Conservation (phyloP, 305 asterid species). For the Ajuga reptans region DNA sequence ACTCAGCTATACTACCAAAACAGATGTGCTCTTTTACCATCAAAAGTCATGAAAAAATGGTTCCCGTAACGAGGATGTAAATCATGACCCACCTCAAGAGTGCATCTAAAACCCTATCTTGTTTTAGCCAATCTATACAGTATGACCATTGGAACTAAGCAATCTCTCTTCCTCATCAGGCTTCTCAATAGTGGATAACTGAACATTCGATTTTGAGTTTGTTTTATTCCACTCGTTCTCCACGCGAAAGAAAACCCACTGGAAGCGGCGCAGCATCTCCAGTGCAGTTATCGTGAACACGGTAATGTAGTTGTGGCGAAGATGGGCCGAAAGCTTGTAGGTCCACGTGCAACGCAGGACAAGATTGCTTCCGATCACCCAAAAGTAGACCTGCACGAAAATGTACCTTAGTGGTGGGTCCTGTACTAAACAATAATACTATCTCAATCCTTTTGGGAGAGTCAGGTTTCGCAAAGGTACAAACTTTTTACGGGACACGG, state of each 20-base stretch:
- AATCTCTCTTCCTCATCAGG: slow-evolving; percentile 65
- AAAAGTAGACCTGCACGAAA: slow-evolving; percentile 60
- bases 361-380: slow-evolving; percentile 91
- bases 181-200: slow-evolving; percentile 41
- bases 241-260: slow-evolving; percentile 95
- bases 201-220: slow-evolving; percentile 48
- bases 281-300: slow-evolving; percentile 68
- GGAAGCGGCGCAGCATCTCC: slow-evolving; percentile 94
- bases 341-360: slow-evolving; percentile 97
- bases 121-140: slow-evolving; percentile 35
- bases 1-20: neutral
- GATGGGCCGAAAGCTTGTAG: slow-evolving; percentile 97
- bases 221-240: slow-evolving; percentile 89
- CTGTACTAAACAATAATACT: too few relatives aligned
- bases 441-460: too few relatives aligned
- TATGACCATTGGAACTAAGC: slow-evolving; percentile 59
- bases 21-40: neutral
- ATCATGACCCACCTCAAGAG: slow-evolving; percentile 18
- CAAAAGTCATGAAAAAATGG: neutral
- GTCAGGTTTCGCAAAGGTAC: too few relatives aligned
- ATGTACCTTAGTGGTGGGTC: too few relatives aligned
- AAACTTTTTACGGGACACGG: too few relatives aligned
- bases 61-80: slow-evolving; percentile 9
- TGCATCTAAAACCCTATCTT: slow-evolving; percentile 8
- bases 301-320: slow-evolving; percentile 79